A percentile compares a stretch with the other conserved stretches of the same genome.
Conservation (phyloP, 2,329 filamentous ascomycete genomes). For the Zalaria sp. region DNA sequence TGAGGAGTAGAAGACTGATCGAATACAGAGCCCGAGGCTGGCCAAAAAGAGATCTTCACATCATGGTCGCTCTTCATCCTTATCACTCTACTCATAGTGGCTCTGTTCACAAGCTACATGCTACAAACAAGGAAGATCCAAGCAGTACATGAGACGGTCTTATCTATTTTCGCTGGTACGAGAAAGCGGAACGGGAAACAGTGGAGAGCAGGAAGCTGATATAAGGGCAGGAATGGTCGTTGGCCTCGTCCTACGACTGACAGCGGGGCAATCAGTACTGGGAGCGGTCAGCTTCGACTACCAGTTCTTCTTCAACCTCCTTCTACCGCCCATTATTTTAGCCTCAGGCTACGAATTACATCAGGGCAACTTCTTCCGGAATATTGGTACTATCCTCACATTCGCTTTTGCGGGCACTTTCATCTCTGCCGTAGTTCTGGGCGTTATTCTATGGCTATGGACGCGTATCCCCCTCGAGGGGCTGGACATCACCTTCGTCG, state of each 20-base stretch:
- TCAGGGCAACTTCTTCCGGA: slow-evolving; percentile 97
- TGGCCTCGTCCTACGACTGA: slow-evolving; percentile 73
- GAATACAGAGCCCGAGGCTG: slow-evolving; percentile 54
- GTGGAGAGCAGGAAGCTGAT: slow-evolving; percentile 4
- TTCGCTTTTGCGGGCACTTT: slow-evolving; percentile 97
- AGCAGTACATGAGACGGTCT: slow-evolving; percentile 92
- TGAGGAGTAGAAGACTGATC: not conserved
- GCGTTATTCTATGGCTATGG: slow-evolving; percentile 77
- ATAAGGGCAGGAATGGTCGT: slow-evolving; percentile 69
- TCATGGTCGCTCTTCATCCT: slow-evolving; percentile 97
- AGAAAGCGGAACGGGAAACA: not conserved
- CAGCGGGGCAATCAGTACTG: slow-evolving; percentile 68
- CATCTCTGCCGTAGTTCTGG: slow-evolving; percentile 89
- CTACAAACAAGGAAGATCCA: slow-evolving; percentile 95
- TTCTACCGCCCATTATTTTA: slow-evolving; percentile 95
- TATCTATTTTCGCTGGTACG: slow-evolving; percentile 90
- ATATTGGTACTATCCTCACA: slow-evolving; percentile 91
- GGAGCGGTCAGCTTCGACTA: slow-evolving; percentile 94
- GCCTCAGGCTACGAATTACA: slow-evolving; percentile 95
- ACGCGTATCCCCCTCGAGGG: slow-evolving; percentile 75
- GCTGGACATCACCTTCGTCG: slow-evolving; percentile 77
- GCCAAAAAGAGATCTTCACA: slow-evolving; percentile 84
- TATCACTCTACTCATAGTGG: slow-evolving; percentile 82
- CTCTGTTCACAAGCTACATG: slow-evolving; percentile 93
- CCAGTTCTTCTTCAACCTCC: slow-evolving; percentile 97